These are phyloP conservation scores for Blastocystis hominis DNA, from an alignment of 352 stramenopile genomes.

Conservation along the genomic window DNA sequence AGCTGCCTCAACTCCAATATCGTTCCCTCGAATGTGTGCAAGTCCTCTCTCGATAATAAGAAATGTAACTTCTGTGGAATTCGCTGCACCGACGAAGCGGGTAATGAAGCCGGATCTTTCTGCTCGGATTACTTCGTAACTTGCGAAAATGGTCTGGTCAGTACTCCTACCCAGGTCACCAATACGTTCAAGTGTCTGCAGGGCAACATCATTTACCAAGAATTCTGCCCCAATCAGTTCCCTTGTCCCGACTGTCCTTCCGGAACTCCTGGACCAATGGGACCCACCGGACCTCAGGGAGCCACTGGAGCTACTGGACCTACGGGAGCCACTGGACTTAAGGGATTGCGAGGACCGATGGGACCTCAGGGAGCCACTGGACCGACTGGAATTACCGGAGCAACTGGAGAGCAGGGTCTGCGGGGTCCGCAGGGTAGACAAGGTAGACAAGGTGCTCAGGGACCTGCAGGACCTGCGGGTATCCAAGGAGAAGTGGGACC, in stretches of 20 bases:
- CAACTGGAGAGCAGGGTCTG: background rate
- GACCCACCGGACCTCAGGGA: background rate
- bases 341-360: slow-evolving; percentile 10
- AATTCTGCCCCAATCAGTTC: slow-evolving; percentile 27
- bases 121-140: slow-evolving; percentile 34
- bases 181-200: slow-evolving; percentile 34
- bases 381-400: background rate
- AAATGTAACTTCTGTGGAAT: slow-evolving; percentile 12
- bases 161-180: background rate
- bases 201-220: slow-evolving; percentile 14
- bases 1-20: background rate
- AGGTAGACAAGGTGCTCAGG: background rate
- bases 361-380: background rate
- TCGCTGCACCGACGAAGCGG: background rate
- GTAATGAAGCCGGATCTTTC: background rate
- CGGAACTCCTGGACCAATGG: background rate
- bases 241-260: slow-evolving; percentile 8
- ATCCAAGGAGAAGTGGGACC: background rate
- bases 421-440: background rate
- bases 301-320: background rate
- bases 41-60: background rate
- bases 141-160: background rate
- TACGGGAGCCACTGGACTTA: background rate
- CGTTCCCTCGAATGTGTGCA: background rate
- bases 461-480: background rate